Conservation (phyloP, 495 filamentous ascomycete species). For the Penicillium paradoxum region DNA sequence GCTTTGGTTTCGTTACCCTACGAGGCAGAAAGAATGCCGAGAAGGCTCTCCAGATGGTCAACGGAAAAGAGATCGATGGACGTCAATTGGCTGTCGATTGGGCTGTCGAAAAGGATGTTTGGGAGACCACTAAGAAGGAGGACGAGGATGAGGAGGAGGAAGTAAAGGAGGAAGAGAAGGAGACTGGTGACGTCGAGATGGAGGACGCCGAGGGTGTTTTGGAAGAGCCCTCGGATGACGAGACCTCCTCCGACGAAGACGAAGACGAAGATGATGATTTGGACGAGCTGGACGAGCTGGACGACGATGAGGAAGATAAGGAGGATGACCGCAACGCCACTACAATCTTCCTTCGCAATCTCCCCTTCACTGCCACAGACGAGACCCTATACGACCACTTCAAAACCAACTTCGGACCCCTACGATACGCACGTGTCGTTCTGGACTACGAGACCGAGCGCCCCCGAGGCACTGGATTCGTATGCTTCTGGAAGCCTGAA, state of each 20-base stretch:
- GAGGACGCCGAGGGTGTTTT: constrained; percentile 33
- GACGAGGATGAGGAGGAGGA: constrained; percentile 30
- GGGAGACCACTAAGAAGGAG: constrained; percentile 58
- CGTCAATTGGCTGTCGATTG: constrained; percentile 87
- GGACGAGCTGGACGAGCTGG: constrained; percentile 15
- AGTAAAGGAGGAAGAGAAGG: constrained; percentile 23
- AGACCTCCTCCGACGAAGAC: constrained; percentile 21
- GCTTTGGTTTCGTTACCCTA: constrained; percentile 91
- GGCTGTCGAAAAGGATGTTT: constrained; percentile 86
- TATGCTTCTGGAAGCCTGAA: constrained; percentile 77
- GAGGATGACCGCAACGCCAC: constrained; percentile 54
- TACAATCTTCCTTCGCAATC: constrained; percentile 89
- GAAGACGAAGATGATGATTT: constrained; percentile 28
- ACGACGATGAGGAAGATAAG: constrained; percentile 50
- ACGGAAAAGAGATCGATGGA: constrained; percentile 87
- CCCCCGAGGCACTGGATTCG: constrained; percentile 89
- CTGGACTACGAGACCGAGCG: constrained; percentile 76
- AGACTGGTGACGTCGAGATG: constrained; percentile 31
- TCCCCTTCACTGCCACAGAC: constrained; percentile 82
- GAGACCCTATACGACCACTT: constrained; percentile 79
- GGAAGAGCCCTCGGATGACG: constrained; percentile 19
- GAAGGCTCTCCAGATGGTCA: constrained; percentile 75
- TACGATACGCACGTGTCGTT: constrained; percentile 87
- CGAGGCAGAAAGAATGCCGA: constrained; percentile 87
- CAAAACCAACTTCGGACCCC: constrained; percentile 62